Evolutionary conservation across 345 rosid genomes (phyloP).

Genomic region (Arabidopsis suecica): DNA sequence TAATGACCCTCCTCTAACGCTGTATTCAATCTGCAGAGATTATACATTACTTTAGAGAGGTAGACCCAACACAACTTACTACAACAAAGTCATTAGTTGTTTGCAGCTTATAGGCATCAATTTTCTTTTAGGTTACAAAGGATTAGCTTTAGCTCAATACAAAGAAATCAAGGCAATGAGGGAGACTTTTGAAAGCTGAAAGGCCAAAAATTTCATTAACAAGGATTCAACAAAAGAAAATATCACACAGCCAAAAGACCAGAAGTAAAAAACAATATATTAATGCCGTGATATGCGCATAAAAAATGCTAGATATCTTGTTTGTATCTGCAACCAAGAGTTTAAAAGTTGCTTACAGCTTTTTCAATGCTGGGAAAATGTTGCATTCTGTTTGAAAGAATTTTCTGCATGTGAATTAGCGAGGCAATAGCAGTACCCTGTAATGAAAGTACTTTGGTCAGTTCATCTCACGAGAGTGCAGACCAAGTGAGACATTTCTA

Average conservation of each 20-base stretch:
- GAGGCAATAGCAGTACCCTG: slow-evolving; percentile 98
- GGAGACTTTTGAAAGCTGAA: background rate
- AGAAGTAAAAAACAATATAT: background rate
- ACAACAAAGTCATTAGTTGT: background rate
- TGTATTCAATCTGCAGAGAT: slow-evolving; percentile 78
- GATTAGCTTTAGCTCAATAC: background rate
- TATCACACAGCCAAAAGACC: background rate
- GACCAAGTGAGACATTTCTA: slow-evolving; percentile 15
- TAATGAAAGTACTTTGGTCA: slow-evolving; percentile 34
- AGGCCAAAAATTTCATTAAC: background rate
- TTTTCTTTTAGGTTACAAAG: background rate
- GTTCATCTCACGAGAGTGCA: slow-evolving; percentile 33
- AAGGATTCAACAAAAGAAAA: slow-evolving; percentile 8
- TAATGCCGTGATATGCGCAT: background rate
- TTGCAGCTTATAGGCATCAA: background rate
- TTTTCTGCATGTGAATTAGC: slow-evolving; percentile 90
- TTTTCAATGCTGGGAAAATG: slow-evolving; percentile 85
- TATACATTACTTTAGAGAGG: slow-evolving; percentile 1
- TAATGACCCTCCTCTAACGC: slow-evolving; percentile 81
- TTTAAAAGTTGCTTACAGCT: slow-evolving; percentile 59
- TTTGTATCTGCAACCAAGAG: background rate
- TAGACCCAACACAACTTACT: slow-evolving; percentile 7
- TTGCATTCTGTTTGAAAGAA: slow-evolving; percentile 85
- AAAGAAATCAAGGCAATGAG: background rate
- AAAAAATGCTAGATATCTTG: background rate